Base-by-base conservation (phyloP, 129 eudicot species). In the Flaveria robusta region DNA sequence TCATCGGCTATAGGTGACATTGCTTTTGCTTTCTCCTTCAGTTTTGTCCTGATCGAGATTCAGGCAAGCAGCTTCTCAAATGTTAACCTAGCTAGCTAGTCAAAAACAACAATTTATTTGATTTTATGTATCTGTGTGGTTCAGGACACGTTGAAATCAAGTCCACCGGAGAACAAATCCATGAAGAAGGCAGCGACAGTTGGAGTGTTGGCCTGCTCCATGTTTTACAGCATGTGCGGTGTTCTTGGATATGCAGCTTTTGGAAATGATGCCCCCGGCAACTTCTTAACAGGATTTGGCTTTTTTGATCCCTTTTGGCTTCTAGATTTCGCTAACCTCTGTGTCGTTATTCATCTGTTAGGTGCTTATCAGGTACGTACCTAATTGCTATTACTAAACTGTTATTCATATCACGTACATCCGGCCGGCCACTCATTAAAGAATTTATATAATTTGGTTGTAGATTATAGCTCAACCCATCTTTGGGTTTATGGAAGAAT, bases 291-390 rank as follows among this genome's bases (percentile, higher is more conserved):
- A 2, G 97, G 96, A 49, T 92, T 89, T 29, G 96, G 97, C 31
- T 92, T 89, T 78, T 92, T 81, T 51, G 87, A 89, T 12, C 96
- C 97, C 9, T 91, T 81, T 59, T 91, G 97, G 97, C 87, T 91
- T 0, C 66, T 91, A 9, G 96, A 76, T 31, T 3, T 87, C 5
- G 97, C 90, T 34, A 91, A 91, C 27, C 47, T 89, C 9, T 87
- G 87, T 89, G 89, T 92, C n/a, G 78, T 72, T 41, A 66, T 92
- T 47, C 97, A 92, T 71, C 91, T 92, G 23, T 63, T 87, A 70
- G 92, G 96, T 24, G 97, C 96, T 72, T 92, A 92, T 74, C 97
- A 92, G 92, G 97, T 88, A 88, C 64, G 45, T 41, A 41, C 10
- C 10, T 41, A 41, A 41, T 15, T 50, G 15, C 2, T 15, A 41